Evolutionary conservation across 306 rosid genomes (phyloP).

Genomic region (Cyclanthera cordifolia): DNA sequence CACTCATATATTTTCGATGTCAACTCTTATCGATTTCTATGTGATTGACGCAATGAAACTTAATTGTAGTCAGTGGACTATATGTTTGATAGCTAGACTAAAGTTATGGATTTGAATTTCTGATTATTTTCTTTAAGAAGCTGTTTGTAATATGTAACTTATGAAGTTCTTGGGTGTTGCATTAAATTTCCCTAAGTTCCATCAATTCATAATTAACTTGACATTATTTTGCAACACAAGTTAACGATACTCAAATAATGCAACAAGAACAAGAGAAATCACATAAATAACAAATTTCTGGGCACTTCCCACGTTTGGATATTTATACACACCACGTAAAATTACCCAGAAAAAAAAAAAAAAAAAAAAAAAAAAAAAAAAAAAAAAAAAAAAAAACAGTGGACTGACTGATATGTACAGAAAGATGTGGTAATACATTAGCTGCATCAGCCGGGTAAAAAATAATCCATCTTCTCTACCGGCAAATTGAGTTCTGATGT

Average conservation of each 20-base stretch:
- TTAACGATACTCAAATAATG: neutral
- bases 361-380: no score
- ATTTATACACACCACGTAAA: neutral
- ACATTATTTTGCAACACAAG: neutral
- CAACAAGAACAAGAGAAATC: neutral
- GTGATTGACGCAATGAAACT: no score
- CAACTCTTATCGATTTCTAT: no score
- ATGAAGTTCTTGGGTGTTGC: no score
- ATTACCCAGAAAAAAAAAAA: no score
- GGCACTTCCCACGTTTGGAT: neutral
- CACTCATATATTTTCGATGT: no score
- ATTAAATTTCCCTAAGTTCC: neutral
- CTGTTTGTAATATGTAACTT: no score
- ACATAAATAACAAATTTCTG: neutral
- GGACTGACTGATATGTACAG: neutral
- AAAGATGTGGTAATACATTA: neutral
- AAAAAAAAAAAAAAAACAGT: no score
- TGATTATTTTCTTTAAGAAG: no score
- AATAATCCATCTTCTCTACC: conserved; percentile 86
- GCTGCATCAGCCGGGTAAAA: conserved; percentile 57
- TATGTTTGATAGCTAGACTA: no score
- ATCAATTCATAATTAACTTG: neutral
- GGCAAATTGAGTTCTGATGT: conserved; percentile 78
- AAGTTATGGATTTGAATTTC: no score
- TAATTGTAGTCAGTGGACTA: no score